These are phyloP conservation scores for Astragalus membranaceus DNA, from an alignment of 306 rosid species.

Conservation along the genomic window DNA sequence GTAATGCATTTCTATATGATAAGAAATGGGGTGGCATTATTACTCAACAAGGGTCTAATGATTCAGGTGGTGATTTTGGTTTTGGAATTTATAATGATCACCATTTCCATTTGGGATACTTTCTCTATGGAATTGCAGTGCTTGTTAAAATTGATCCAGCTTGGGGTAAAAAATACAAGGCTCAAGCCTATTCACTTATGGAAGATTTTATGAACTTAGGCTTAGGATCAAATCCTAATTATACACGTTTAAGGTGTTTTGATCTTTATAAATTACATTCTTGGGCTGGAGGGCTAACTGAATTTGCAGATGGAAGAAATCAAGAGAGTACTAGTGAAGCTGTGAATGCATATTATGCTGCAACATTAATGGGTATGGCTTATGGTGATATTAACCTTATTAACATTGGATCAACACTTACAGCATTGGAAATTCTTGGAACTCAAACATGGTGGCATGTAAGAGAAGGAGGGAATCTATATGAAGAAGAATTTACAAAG, in stretches of 20 bases:
- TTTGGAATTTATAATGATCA: constrained; percentile 83
- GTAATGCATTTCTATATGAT: constrained; percentile 74
- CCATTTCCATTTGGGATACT: constrained; percentile 76
- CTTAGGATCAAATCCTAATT: constrained; percentile 26
- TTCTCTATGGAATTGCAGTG: constrained; percentile 71
- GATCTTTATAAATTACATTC: constrained; percentile 70
- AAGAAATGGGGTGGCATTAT: constrained; percentile 77
- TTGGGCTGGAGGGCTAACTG: constrained; percentile 87
- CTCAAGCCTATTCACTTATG: constrained; percentile 61
- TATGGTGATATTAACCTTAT: constrained; percentile 60
- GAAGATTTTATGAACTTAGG: constrained; percentile 63
- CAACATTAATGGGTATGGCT: constrained; percentile 71
- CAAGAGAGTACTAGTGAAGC: constrained; percentile 92
- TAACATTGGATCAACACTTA: constrained; percentile 52
- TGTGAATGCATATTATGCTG: constrained; percentile 71
- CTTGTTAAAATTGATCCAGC: constrained; percentile 68
- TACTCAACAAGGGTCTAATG: constrained; percentile 55
- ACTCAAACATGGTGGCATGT: constrained; percentile 90
- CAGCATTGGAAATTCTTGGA: constrained; percentile 59
- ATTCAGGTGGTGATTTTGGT: constrained; percentile 63
- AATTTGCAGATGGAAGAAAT: constrained; percentile 75
- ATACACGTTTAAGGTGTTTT: constrained; percentile 70
- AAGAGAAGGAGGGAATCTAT: constrained; percentile 35
- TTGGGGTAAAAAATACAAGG: constrained; percentile 67
- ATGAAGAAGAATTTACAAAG: constrained; percentile 48